Conservation (phyloP, 305 asterid genomes). For the Fraxinus platypoda region DNA sequence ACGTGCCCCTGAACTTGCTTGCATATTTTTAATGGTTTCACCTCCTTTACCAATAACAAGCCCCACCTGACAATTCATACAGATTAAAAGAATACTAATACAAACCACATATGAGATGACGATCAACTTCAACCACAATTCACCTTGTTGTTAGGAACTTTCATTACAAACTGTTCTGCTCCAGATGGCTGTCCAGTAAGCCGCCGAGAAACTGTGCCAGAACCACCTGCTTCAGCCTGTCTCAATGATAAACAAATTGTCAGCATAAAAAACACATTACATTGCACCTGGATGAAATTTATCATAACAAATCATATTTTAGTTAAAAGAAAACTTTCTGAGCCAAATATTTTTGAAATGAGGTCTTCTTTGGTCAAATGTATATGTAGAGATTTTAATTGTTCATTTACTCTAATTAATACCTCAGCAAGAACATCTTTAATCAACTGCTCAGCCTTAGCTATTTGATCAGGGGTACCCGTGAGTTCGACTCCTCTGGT, state of each 20-base stretch:
- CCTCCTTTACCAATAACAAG: constrained; percentile 99
- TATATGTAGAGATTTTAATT: background rate
- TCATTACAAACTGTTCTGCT: constrained; percentile 64
- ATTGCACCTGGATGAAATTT: background rate
- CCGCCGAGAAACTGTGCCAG: constrained; percentile 66
- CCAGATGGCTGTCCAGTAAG: constrained; percentile 67
- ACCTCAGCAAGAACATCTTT: constrained; percentile 83
- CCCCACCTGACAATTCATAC: constrained; percentile 60
- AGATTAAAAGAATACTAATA: background rate
- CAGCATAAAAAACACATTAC: constrained; percentile 7
- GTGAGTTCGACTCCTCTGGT: constrained; percentile 78
- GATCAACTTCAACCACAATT: background rate
- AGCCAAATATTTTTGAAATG: background rate
- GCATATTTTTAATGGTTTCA: constrained; percentile 94
- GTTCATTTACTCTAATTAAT: background rate
- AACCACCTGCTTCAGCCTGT: constrained; percentile 74
- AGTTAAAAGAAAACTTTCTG: background rate
- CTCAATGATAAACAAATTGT: constrained; percentile 19
- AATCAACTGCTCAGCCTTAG: constrained; percentile 78
- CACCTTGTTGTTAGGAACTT: constrained; percentile 65
- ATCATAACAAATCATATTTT: background rate
- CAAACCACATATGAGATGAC: background rate
- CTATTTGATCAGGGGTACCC: constrained; percentile 80
- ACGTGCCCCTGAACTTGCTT: constrained; percentile 85
- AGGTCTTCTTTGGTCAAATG: background rate